Conservation (phyloP, 208 protist genomes). For the Leptomonas pyrrhocoris region DNA sequence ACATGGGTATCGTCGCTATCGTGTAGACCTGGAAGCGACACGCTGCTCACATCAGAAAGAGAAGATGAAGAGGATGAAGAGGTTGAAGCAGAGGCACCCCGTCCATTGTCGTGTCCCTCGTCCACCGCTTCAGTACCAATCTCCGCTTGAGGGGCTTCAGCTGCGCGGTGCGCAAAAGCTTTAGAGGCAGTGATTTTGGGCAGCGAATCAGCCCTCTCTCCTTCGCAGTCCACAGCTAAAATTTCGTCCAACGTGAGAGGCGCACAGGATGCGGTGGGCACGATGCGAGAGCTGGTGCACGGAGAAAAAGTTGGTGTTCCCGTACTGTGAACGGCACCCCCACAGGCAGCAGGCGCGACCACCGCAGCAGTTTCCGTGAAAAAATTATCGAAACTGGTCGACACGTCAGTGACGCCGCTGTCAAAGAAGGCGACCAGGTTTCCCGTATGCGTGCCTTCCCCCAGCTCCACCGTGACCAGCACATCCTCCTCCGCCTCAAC, state of each 20-base stretch:
- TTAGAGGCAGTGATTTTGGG: background rate
- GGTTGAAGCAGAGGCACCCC: background rate
- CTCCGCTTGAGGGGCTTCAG: background rate
- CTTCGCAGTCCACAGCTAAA: constrained; percentile 12
- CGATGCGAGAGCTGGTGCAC: background rate
- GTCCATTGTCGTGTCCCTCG: background rate
- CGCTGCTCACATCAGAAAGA: background rate
- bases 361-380: constrained; percentile 13
- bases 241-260: constrained; percentile 30
- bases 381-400: constrained; percentile 63
- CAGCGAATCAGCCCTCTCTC: background rate
- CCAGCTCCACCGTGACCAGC: constrained; percentile 41
- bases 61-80: background rate
- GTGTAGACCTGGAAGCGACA: constrained; percentile 10
- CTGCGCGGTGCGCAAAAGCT: background rate
- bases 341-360: background rate
- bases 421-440: constrained; percentile 53
- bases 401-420: constrained; percentile 28
- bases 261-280: background rate
- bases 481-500: constrained; percentile 3
- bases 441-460: constrained; percentile 41
- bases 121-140: background rate
- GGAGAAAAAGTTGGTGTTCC: background rate
- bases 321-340: background rate
- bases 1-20: background rate